Evolutionary conservation across 805 yeast species (phyloP), one percentile per base, ranked within the genome.

Genomic region (Saccharomycopsis sp.): DNA sequence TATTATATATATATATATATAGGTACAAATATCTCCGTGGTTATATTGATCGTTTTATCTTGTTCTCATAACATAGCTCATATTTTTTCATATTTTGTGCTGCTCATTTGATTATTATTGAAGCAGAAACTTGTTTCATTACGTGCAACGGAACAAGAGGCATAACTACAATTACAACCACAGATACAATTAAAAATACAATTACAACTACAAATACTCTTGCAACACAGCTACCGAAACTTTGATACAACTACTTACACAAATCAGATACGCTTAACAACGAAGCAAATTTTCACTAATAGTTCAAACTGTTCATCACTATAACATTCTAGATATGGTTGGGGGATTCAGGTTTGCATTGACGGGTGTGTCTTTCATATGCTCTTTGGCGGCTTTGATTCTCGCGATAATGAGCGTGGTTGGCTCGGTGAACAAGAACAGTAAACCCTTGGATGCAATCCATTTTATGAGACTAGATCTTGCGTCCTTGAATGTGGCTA

Each of bases 381-480:
- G 73, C 7, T 64, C 78, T 23, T 57, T 75, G 21, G 76, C 75
- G 2, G 75, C 86, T 0, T 59, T 81, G 2, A 76, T 77, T 2
- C 70, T 83, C 21, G 71, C 78, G 1, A 64, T 78, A 4, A 68
- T 83, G 15, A 80, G 83, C 20, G 75, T 81, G 62, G 74, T 82
- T 14, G 86, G 87, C 23, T 75, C 81, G 3, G 60, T 53, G 8
- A 71, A 78, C 21, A 69, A 71, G 52, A 72, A 75, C 55, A 72
- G 72, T 46, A 57, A 68, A 2, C 79, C 79, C 1, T 68, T 80
- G 16, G 70, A 75, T 29, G 68, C 74, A 29, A 74, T 80, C 15
- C 83, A 78, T 63, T 73, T 75, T 55, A 69, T 84, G 64, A 75
- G 78, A 55, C 54, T 84, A 2, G 75, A 81, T 64, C 57, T 82